Evolutionary conservation across 2,329 filamentous ascomycete genomes (phyloP).

Genomic region (Aphanocladium album): DNA sequence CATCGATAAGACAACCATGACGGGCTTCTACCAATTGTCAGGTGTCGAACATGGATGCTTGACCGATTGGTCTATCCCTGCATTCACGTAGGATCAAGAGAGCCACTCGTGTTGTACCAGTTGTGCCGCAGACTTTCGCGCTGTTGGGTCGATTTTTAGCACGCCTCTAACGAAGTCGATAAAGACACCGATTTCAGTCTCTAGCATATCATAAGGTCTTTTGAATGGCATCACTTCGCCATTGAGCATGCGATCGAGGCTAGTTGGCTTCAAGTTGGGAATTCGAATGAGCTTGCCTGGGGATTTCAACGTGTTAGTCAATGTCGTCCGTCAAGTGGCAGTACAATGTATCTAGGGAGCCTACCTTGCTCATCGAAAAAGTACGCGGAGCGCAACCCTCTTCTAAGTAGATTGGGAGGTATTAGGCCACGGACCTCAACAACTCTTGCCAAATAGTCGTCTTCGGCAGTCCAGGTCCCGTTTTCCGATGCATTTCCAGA

Average conservation of each 20-base stretch:
- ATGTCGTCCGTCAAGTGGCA: background rate
- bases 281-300: conserved; percentile 1
- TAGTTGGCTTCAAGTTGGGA: background rate
- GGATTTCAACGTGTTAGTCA: background rate
- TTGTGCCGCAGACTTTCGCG: background rate
- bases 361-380: conserved; percentile 5
- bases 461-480: background rate
- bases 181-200: background rate
- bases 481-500: background rate
- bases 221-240: background rate
- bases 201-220: background rate
- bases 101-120: conserved; percentile 1
- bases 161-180: conserved; percentile 1
- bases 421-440: background rate
- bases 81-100: too few species aligned
- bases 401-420: background rate
- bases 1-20: too few species aligned
- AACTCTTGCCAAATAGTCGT: conserved; percentile 1
- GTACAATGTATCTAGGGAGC: background rate
- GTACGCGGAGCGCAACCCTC: background rate
- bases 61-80: too few species aligned
- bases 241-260: background rate
- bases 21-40: too few species aligned
- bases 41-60: too few species aligned
- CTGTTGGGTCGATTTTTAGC: conserved; percentile 1